phyloP scores from a whole-genome alignment of 495 filamentous ascomycete genomes.

The Lepraria neglecta region DNA sequence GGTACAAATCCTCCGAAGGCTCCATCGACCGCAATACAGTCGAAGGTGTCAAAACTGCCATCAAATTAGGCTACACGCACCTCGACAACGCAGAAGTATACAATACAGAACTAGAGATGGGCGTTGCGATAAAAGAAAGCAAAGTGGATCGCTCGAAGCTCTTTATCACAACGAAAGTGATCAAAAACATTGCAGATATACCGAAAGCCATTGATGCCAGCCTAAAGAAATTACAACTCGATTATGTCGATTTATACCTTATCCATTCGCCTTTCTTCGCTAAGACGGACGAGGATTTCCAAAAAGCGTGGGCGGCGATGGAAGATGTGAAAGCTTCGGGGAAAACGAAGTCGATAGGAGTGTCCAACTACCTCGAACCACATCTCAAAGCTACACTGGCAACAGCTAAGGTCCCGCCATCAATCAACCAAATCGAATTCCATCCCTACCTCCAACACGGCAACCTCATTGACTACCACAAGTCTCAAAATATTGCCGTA shows the following conservation, averaged over 20 bases:
- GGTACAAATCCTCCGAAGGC: conserved; percentile 44
- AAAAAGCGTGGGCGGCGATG: conserved; percentile 68
- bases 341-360: conserved; percentile 70
- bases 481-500: conserved; percentile 60
- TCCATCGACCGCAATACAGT: conserved; percentile 48
- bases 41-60: conserved; percentile 58
- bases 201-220: conserved; percentile 60
- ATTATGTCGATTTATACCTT: conserved; percentile 80
- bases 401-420: conserved; percentile 58
- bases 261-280: conserved; percentile 74
- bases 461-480: conserved; percentile 57
- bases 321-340: conserved; percentile 64
- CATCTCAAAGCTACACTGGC: conserved; percentile 64
- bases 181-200: conserved; percentile 54
- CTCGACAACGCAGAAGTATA: conserved; percentile 84
- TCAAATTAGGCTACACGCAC: conserved; percentile 65
- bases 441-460: conserved; percentile 81
- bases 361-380: conserved; percentile 68
- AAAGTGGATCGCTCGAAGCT: conserved; percentile 60
- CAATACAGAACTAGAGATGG: conserved; percentile 71
- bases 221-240: conserved; percentile 64
- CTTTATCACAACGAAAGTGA: conserved; percentile 72
- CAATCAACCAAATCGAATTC: conserved; percentile 83
- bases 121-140: conserved; percentile 63
- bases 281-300: conserved; percentile 53